Base-by-base conservation (phyloP, 192 early-diverging fungal genomes). In the Gonapodya prolifera region DNA sequence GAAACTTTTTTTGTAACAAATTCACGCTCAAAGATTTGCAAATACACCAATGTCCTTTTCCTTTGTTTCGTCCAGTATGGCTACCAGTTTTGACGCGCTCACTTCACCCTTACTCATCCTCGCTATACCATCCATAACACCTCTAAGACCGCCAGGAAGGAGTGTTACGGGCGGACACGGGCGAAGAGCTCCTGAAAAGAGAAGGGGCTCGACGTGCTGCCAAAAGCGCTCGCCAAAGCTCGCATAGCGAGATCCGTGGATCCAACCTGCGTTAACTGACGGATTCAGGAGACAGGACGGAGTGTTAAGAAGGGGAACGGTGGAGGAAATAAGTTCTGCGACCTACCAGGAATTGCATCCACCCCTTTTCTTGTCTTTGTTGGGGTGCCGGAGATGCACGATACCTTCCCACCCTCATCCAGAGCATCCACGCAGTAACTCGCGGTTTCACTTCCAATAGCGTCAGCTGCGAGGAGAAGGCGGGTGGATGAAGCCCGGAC, bases 21-120 rank as follows among this genome's bases (percentile, higher is more conserved):
- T n/a, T n/a, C n/a, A n/a, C n/a, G n/a, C n/a, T n/a, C n/a, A n/a
- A n/a, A n/a, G n/a, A n/a, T n/a, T n/a, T n/a, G n/a, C n/a, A 8
- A 61, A 23, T 61, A 8, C 23, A 8, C 23, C 45, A 8, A 61
- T 61, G 8, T 61, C 45, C 71, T 32, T 32, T 29, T 18, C 71
- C 31, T 29, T 32, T 29, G 71, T 32, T 29, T 73, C 71, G 18
- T 32, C 71, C 71, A 73, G 8, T 30, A 16, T 32, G 28, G 31
- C 71, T 29, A 73, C 71, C 28, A 73, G 2, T 29, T 73, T 73
- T 29, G 2, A 2, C 28, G 8, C 71, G 71, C 71, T 73, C 71
- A 73, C 71, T 2, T 73, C 71, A 32, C 71, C 71, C 71, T 73
- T 32, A 2, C 32, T 8, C 71, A 73, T 18, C 71, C 32, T 73